These are phyloP conservation scores for Chaetomium fimeti DNA, from an alignment of 495 filamentous ascomycete species.

Conservation along the genomic window DNA sequence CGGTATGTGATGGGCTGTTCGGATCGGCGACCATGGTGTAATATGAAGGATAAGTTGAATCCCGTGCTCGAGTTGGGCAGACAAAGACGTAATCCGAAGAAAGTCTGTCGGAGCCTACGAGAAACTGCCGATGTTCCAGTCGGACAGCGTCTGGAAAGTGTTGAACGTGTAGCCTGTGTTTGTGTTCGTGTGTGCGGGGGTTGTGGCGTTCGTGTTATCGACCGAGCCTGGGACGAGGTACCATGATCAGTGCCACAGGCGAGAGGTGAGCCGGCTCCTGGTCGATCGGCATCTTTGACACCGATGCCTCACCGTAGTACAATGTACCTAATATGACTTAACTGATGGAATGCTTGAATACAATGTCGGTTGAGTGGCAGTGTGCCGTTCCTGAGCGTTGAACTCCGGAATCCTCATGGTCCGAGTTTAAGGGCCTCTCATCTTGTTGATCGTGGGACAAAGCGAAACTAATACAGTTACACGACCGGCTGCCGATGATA, in stretches of 20 bases:
- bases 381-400: too few species aligned
- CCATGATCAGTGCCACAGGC: neutral
- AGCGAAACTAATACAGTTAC: too few species aligned
- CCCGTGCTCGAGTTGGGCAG: neutral
- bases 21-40: neutral
- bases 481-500: too few species aligned
- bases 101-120: neutral
- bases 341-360: too few species aligned
- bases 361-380: too few species aligned
- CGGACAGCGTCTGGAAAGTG: neutral
- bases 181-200: neutral
- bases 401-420: too few species aligned
- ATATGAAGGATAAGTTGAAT: neutral
- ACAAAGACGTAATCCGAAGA: neutral
- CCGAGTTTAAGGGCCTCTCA: too few species aligned
- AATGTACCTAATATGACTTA: too few species aligned
- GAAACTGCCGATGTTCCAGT: neutral
- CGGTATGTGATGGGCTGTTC: neutral
- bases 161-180: neutral
- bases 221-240: neutral
- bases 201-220: neutral
- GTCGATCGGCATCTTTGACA: too few species aligned
- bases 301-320: too few species aligned
- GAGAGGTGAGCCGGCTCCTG: neutral
- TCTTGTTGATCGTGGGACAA: too few species aligned